Evolutionary conservation across 2,329 filamentous ascomycete species (phyloP).

Genomic region (Byssoonygena ceratinophila): DNA sequence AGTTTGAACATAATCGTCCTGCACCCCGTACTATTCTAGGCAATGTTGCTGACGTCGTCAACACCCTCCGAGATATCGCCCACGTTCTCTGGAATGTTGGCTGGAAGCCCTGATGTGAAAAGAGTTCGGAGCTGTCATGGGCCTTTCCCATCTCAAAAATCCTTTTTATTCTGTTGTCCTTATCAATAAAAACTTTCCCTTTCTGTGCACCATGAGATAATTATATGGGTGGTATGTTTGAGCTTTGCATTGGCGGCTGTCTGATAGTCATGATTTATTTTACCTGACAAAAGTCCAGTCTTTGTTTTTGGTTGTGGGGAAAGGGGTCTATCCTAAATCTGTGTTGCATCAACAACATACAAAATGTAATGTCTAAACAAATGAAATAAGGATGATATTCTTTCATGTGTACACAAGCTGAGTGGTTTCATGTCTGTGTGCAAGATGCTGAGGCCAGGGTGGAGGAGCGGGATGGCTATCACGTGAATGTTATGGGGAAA

Average conservation of each 20-base stretch:
- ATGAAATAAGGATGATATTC: too few species aligned
- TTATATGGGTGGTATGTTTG: neutral
- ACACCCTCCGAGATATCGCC: constrained; percentile 20
- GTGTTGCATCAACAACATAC: too few species aligned
- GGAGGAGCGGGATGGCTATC: too few species aligned
- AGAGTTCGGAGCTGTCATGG: neutral
- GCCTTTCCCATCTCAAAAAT: neutral
- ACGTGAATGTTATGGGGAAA: neutral
- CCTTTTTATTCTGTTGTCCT: neutral
- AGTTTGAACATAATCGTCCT: neutral
- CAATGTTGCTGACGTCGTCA: constrained; percentile 18
- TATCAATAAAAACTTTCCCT: neutral
- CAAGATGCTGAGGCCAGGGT: too few species aligned
- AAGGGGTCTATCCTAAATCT: too few species aligned
- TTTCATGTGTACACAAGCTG: too few species aligned
- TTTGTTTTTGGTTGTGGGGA: neutral
- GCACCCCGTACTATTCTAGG: constrained; percentile 14
- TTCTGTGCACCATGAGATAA: neutral
- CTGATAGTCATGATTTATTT: neutral
- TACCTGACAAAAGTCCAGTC: too few species aligned
- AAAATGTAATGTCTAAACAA: too few species aligned
- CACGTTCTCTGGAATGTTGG: constrained; percentile 23
- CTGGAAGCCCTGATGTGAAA: constrained; percentile 15
- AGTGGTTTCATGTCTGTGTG: too few species aligned
- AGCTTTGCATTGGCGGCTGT: neutral